Evolutionary conservation across 106 monocot genomes (phyloP).

Genomic region (Amphibolis antarctica): DNA sequence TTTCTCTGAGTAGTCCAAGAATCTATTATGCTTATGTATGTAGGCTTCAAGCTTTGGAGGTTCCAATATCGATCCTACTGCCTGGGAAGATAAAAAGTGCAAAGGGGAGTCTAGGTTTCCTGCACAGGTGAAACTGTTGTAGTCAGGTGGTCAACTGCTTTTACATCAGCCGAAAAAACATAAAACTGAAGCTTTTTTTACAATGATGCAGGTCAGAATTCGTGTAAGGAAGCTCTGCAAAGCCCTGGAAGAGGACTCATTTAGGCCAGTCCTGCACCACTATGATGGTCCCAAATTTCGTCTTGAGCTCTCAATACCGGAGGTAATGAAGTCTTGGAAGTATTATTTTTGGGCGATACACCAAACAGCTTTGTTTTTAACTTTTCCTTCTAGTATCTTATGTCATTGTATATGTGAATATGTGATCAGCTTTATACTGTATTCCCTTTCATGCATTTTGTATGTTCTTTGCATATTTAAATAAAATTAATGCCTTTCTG

Average conservation of each 20-base stretch:
- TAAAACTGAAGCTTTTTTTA: background rate
- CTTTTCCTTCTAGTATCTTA: background rate
- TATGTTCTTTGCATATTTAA: background rate
- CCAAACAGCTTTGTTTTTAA: background rate
- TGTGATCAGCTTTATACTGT: background rate
- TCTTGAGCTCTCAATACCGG: conserved; percentile 83
- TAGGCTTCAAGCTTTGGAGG: conserved; percentile 89
- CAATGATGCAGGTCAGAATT: conserved; percentile 51
- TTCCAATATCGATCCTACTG: conserved; percentile 82
- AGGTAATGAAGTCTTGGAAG: conserved; percentile 26
- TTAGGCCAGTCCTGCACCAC: conserved; percentile 89
- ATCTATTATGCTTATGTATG: background rate
- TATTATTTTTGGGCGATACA: background rate
- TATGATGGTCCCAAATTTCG: conserved; percentile 96
- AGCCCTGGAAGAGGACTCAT: conserved; percentile 79
- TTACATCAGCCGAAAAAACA: background rate
- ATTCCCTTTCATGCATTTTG: background rate
- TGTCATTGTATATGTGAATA: background rate
- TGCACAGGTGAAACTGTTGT: conserved; percentile 44
- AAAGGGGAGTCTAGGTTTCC: conserved; percentile 87
- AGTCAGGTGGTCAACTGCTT: background rate
- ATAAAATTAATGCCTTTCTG: background rate
- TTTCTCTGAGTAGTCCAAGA: background rate
- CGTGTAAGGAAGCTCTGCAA: conserved; percentile 67
- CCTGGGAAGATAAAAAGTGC: conserved; percentile 91